These are phyloP conservation scores for Pouteria glomerata DNA, from an alignment of 148 eudicot genomes.

Conservation along the genomic window DNA sequence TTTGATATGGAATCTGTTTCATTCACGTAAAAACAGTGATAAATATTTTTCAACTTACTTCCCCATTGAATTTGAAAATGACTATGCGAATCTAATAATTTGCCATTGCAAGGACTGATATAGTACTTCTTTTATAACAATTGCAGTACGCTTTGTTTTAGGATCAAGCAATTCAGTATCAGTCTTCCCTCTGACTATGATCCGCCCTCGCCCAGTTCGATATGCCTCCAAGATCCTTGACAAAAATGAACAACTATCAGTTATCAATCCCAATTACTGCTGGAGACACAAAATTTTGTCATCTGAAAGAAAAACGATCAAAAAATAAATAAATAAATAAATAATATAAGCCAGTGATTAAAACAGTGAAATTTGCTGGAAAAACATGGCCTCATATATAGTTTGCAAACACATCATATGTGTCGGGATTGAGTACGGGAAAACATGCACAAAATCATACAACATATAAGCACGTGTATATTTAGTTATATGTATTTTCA, in stretches of 20 bases:
- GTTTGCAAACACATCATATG: too few relatives aligned
- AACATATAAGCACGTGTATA: not conserved
- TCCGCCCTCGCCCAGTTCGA: conserved; percentile 86
- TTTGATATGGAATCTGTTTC: conserved; percentile 92
- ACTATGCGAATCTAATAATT: not conserved
- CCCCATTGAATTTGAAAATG: not conserved
- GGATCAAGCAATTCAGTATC: conserved; percentile 79
- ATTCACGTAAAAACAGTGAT: conserved; percentile 15
- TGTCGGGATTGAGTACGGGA: too few relatives aligned
- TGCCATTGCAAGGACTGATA: not conserved
- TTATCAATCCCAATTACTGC: conserved; percentile 3
- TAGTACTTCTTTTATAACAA: conserved; percentile 81
- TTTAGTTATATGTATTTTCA: too few relatives aligned
- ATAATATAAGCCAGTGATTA: not conserved
- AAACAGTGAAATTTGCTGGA: not conserved
- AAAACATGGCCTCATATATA: not conserved
- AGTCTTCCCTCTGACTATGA: conserved; percentile 85
- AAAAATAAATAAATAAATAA: not conserved
- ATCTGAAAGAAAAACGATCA: not conserved
- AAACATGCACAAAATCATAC: not conserved
- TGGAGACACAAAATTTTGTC: not conserved
- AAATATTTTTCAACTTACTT: not conserved
- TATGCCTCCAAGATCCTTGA: conserved; percentile 87
- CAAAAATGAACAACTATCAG: conserved; percentile 16
- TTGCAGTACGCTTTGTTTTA: conserved; percentile 67